Evolutionary conservation across 2,329 filamentous ascomycete genomes (phyloP).

Genomic region (Tolypocladium tundrense): DNA sequence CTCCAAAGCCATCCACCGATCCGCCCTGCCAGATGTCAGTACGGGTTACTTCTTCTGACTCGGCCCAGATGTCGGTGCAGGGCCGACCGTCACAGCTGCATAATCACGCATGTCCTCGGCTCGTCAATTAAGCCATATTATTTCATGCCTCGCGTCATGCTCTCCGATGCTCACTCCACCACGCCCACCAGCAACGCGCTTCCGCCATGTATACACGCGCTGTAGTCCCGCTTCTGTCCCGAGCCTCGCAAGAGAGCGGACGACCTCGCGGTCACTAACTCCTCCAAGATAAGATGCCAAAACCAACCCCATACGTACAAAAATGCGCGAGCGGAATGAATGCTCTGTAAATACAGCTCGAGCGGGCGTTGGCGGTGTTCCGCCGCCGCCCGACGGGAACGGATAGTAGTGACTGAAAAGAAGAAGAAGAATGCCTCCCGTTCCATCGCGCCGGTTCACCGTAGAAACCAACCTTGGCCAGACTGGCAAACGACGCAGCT

Average conservation of each 20-base stretch:
- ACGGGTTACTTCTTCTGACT: too few relatives aligned
- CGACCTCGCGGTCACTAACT: not conserved
- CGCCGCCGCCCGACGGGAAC: not conserved
- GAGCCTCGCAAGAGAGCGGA: not conserved
- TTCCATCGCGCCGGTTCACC: not conserved
- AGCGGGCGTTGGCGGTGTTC: not conserved
- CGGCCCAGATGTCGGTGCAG: too few relatives aligned
- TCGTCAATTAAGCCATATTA: not conserved
- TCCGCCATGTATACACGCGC: not conserved
- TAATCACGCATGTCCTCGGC: too few relatives aligned
- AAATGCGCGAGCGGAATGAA: not conserved
- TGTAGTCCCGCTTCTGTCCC: not conserved
- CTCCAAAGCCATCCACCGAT: not conserved
- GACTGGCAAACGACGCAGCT: not conserved
- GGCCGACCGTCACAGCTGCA: too few relatives aligned
- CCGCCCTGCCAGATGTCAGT: too few relatives aligned
- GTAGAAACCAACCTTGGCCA: not conserved
- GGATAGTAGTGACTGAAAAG: not conserved
- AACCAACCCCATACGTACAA: not conserved
- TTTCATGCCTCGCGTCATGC: not conserved
- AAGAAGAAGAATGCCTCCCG: not conserved
- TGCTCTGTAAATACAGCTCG: not conserved
- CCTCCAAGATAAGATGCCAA: not conserved
- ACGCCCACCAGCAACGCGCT: not conserved
- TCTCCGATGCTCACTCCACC: not conserved